phyloP scores from a whole-genome alignment of 352 stramenopile species.

The Pythium rishiriense region DNA sequence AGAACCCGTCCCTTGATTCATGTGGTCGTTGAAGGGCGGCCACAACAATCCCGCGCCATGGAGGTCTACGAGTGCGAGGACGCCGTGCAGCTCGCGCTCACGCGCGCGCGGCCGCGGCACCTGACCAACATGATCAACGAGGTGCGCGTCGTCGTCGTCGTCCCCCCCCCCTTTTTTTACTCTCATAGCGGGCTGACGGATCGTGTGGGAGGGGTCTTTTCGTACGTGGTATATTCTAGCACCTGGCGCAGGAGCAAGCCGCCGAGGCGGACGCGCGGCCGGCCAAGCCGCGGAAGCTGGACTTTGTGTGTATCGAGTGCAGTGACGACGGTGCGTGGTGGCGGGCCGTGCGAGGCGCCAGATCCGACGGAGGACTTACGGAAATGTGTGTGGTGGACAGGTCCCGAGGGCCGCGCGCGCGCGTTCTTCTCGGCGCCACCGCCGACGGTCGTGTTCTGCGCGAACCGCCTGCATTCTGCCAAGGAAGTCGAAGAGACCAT shows the following conservation, averaged over 20 bases:
- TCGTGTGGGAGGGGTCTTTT: too few species aligned
- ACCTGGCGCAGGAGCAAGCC: constrained; percentile 29
- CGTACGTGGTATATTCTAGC: too few species aligned
- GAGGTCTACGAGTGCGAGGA: constrained; percentile 80
- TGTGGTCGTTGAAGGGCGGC: constrained; percentile 19
- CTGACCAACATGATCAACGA: constrained; percentile 82
- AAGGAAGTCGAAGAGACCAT: constrained; percentile 81
- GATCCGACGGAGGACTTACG: too few species aligned
- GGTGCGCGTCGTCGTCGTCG: constrained; percentile 24
- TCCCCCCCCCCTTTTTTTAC: constrained; percentile 1
- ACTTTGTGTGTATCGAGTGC: constrained; percentile 83
- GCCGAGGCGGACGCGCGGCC: not conserved
- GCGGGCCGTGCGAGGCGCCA: too few species aligned
- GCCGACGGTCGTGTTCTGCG: constrained; percentile 81
- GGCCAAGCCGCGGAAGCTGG: constrained; percentile 30
- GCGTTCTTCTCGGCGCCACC: constrained; percentile 84
- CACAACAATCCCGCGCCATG: constrained; percentile 40
- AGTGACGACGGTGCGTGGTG: constrained; percentile 59
- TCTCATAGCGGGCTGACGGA: too few species aligned
- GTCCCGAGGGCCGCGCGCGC: constrained; percentile 69
- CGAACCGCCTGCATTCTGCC: constrained; percentile 70
- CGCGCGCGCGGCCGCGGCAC: constrained; percentile 60
- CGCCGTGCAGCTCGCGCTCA: constrained; percentile 73
- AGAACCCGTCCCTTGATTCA: not conserved
- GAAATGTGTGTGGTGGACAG: constrained; percentile 36